These are phyloP conservation scores for Ophiosphaerella herpotricha DNA, from an alignment of 2,329 filamentous ascomycete genomes.

Conservation along the genomic window DNA sequence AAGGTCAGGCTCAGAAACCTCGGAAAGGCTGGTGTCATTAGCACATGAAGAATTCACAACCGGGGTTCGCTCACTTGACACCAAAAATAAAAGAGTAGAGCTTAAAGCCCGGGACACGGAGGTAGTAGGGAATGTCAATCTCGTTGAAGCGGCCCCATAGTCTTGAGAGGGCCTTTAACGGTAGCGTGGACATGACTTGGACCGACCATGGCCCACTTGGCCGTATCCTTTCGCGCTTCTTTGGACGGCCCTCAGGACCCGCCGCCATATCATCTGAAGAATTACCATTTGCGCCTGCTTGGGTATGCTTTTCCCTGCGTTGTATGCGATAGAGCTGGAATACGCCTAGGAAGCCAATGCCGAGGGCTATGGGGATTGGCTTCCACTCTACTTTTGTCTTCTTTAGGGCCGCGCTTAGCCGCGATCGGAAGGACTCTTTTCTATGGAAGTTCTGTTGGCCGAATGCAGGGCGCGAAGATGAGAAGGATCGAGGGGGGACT, in stretches of 20 bases:
- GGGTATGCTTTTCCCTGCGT: constrained; percentile 52
- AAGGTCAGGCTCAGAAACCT: constrained; percentile 86
- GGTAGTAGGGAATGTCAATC: constrained; percentile 81
- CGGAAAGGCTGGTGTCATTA: constrained; percentile 65
- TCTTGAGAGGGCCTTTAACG: constrained; percentile 86
- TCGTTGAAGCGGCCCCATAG: constrained; percentile 93
- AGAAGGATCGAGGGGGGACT: constrained; percentile 37
- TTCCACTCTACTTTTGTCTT: constrained; percentile 81
- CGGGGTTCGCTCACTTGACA: constrained; percentile 62
- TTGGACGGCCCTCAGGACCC: constrained; percentile 50
- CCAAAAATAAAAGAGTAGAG: constrained; percentile 90
- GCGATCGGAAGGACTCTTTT: constrained; percentile 60
- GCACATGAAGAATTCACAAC: constrained; percentile 38
- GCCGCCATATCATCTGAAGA: constrained; percentile 48
- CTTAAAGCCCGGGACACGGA: constrained; percentile 87
- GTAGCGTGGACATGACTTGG: constrained; percentile 89
- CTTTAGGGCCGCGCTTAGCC: constrained; percentile 62
- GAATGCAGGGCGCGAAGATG: constrained; percentile 47
- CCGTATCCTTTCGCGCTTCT: constrained; percentile 66
- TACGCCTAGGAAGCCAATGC: constrained; percentile 80
- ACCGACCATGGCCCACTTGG: constrained; percentile 92
- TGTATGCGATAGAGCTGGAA: constrained; percentile 82
- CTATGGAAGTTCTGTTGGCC: constrained; percentile 49
- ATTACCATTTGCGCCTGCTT: constrained; percentile 49
- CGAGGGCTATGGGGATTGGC: constrained; percentile 84